Evolutionary conservation across 2,329 filamentous ascomycete genomes (phyloP), one percentile per base, ranked within the genome.

Genomic region (Aureobasidium sp.): DNA sequence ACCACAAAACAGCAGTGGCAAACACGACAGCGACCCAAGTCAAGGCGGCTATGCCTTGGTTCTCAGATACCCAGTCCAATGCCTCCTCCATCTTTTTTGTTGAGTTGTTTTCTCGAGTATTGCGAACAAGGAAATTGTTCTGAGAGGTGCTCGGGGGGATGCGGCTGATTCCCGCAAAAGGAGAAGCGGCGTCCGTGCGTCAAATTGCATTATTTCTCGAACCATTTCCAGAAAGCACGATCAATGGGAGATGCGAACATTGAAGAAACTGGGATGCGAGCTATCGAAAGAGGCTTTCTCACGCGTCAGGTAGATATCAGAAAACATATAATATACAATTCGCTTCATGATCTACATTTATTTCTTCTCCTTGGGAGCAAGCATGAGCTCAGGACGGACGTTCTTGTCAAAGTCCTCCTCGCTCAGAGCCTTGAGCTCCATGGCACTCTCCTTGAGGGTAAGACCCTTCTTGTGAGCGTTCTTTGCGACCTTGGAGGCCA

Each of bases 381-480:
- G 81, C 93, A 99, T 99, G 71, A 97, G 83, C 79, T 97, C 93
- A 25, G 94, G 94, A 69, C 86, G 85, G 66, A 99, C 94, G 65
- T 95, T 81, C 67, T 84, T 81, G 75, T 96, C 91, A 72, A 97
- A 97, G 72, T 96, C 92, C 70, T 89, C 89, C 71, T 87, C 85
- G 65, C 86, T 93, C 67, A 97, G 79, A 47, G 91, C 93, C 67
- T 96, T 84, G 66, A 99, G 83, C 81, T 97, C 90, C 81, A 97
- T 85, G 21, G 94, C 93, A 70, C 88, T 93, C 78, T 95, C 79
- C 82, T 96, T 96, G 62, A 99, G 83, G 25, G 91, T 96, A 55
- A 93, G 78, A 35, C 91, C 91, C 84, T 97, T 97, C 84, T 96
- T 96, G 81, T 99, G 94, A 17, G 94, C 94, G 72, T 99, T 95